Conservation (phyloP, 192 early-diverging fungal genomes). For the Backusella mclennaniae region DNA sequence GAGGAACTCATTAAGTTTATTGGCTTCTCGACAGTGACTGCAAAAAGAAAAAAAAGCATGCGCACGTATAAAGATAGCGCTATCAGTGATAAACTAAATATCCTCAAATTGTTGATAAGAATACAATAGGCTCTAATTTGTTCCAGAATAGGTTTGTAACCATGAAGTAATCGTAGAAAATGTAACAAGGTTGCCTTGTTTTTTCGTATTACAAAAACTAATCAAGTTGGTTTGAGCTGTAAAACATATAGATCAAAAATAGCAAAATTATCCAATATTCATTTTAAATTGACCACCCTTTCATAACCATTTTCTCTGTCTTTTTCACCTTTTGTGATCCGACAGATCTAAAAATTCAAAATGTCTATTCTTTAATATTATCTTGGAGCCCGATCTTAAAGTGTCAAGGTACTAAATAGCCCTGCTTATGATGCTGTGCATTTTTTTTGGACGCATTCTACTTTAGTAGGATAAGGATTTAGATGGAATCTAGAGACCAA, state of each 20-base stretch:
- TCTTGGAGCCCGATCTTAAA: not conserved
- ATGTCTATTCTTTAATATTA: not conserved
- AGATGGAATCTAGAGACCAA: not conserved
- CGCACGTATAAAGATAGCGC: not conserved
- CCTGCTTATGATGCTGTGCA: not conserved
- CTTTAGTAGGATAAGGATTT: not conserved
- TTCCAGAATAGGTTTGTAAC: slow-evolving; percentile 6
- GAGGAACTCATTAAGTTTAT: not conserved
- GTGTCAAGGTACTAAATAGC: not conserved
- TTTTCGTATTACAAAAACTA: not conserved
- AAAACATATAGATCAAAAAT: not conserved
- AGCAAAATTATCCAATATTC: slow-evolving; percentile 3
- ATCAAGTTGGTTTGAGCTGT: not conserved
- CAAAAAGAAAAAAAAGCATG: not conserved
- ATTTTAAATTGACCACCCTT: not conserved
- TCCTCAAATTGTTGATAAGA: not conserved
- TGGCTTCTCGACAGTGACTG: not conserved
- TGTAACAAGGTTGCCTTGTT: not conserved
- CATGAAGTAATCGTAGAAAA: not conserved
- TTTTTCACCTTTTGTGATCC: not conserved
- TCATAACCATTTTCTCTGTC: not conserved
- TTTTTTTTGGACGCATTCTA: not conserved
- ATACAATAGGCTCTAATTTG: not conserved
- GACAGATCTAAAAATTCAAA: not conserved
- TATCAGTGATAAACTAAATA: slow-evolving; percentile 7